Evolutionary conservation across 768 basidiomycete species (phyloP).

Genomic region (Collybia sp.): DNA sequence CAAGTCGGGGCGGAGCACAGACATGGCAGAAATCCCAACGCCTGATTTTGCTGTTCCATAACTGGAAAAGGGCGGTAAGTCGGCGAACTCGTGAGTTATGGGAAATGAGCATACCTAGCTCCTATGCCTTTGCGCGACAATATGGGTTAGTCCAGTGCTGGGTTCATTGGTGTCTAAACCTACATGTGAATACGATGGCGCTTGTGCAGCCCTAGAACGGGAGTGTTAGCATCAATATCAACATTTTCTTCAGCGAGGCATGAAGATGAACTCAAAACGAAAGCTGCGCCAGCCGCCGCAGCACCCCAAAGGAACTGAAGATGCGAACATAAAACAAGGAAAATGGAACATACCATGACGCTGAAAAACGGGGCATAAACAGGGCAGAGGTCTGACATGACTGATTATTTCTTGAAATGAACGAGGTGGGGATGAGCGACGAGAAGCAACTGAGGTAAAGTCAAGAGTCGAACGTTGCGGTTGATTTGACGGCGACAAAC

Average conservation of each 20-base stretch:
- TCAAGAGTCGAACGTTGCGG: no score
- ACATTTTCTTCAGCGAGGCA: no score
- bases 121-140: slow-evolving; percentile 60
- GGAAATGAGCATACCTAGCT: slow-evolving; percentile 56
- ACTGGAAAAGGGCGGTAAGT: slow-evolving; percentile 34
- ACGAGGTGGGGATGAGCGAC: no score
- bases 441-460: no score
- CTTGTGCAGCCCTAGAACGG: slow-evolving; percentile 80
- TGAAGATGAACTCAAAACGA: background rate
- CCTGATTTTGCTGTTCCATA: slow-evolving; percentile 99
- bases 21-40: slow-evolving; percentile 97
- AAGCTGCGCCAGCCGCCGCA: background rate
- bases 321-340: background rate
- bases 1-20: slow-evolving; percentile 90
- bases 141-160: slow-evolving; percentile 2
- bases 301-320: background rate
- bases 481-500: no score
- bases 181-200: slow-evolving; percentile 97
- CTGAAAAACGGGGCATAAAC: slow-evolving; percentile 99
- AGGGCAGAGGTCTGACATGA: slow-evolving; percentile 79
- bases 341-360: slow-evolving; percentile 67
- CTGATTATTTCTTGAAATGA: no score
- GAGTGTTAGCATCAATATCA: no score
- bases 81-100: slow-evolving; percentile 11
- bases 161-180: slow-evolving; percentile 25